A percentile compares a stretch with the other conserved stretches of the same genome.
These are phyloP conservation scores for Suillus ampliporus DNA, from an alignment of 768 basidiomycete species.

Conservation along the genomic window DNA sequence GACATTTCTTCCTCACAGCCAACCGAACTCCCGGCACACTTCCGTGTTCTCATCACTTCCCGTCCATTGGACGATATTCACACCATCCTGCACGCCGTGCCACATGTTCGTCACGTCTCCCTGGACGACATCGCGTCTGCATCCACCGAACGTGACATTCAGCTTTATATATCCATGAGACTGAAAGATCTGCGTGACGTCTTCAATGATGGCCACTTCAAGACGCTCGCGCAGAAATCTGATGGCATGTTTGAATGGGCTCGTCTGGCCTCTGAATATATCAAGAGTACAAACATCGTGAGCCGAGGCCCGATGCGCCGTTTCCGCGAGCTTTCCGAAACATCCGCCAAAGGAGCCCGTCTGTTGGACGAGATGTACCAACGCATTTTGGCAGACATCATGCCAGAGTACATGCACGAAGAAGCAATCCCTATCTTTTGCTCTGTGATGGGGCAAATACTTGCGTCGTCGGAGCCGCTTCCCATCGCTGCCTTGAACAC, in stretches of 20 bases:
- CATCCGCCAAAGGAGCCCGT: background rate
- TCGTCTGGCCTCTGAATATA: slow-evolving; percentile 17
- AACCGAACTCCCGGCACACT: too few relatives aligned
- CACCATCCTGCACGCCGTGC: slow-evolving; percentile 14
- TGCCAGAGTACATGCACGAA: background rate
- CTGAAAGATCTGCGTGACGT: background rate
- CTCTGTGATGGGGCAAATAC: slow-evolving; percentile 1
- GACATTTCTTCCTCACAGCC: too few relatives aligned
- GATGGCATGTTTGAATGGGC: slow-evolving; percentile 16
- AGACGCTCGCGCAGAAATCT: background rate
- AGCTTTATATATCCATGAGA: slow-evolving; percentile 7
- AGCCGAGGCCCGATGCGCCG: background rate
- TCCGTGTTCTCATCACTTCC: too few relatives aligned
- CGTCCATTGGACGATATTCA: too few relatives aligned
- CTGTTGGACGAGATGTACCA: slow-evolving; percentile 12
- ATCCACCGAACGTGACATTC: slow-evolving; percentile 11
- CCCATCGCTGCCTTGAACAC: background rate
- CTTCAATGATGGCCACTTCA: slow-evolving; percentile 1
- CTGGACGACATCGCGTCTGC: slow-evolving; percentile 7
- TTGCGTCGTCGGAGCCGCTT: slow-evolving; percentile 8
- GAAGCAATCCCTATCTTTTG: slow-evolving; percentile 6
- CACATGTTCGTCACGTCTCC: slow-evolving; percentile 1
- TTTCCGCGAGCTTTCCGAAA: background rate
- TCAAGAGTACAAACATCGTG: background rate
- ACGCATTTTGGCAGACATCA: slow-evolving; percentile 5